phyloP scores from a whole-genome alignment of 2,329 filamentous ascomycete genomes.

The Sporothrix inflata region DNA sequence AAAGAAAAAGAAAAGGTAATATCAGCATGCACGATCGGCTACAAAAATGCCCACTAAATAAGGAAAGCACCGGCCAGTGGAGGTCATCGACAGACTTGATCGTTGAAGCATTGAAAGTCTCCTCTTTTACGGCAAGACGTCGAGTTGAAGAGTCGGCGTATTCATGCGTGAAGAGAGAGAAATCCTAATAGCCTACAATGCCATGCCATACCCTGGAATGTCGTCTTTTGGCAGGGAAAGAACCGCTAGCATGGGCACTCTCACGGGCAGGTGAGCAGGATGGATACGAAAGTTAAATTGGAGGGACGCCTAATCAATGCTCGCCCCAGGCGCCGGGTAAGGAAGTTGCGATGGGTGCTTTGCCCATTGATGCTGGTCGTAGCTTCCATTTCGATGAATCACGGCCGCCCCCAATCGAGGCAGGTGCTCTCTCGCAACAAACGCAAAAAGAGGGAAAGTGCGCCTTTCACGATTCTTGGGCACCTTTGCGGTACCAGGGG shows the following conservation, averaged over 20 bases:
- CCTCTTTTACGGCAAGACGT: background rate
- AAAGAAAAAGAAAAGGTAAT: background rate
- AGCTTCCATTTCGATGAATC: background rate
- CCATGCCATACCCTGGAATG: background rate
- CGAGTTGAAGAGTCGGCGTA: background rate
- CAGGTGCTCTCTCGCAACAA: background rate
- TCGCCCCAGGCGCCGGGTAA: background rate
- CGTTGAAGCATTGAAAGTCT: too few relatives aligned
- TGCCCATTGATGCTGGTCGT: background rate
- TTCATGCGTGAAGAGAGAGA: background rate
- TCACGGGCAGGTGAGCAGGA: background rate
- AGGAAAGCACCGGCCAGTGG: background rate
- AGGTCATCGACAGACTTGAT: background rate
- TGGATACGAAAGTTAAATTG: constrained; percentile 17
- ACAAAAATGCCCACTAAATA: background rate
- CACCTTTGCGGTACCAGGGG: background rate
- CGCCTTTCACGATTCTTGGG: background rate
- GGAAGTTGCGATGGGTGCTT: constrained; percentile 13
- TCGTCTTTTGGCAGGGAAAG: constrained; percentile 1
- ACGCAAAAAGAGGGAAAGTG: background rate
- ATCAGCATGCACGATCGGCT: constrained; percentile 6
- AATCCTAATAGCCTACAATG: too few relatives aligned
- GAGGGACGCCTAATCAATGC: background rate
- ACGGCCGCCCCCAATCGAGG: background rate
- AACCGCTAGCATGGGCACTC: constrained; percentile 11